Evolutionary conservation across 768 basidiomycete species (phyloP), one percentile per base, ranked within the genome.

Genomic region (Leccinellum albellum): DNA sequence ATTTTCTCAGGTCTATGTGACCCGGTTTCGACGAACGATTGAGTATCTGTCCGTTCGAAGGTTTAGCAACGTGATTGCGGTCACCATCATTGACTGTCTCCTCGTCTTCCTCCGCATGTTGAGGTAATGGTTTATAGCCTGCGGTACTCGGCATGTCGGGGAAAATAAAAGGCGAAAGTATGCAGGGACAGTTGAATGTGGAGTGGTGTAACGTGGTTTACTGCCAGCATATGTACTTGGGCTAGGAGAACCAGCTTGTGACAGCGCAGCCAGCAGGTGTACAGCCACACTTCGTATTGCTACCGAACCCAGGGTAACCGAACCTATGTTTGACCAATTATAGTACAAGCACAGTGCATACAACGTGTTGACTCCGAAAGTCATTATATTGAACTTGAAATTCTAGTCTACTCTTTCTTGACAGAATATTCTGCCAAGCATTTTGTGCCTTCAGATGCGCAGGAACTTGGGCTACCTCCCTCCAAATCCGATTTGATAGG

Each of bases 1-100:
- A 69, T 66, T 89, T 89, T 40, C 83, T 80, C 56, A 93, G 74
- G 78, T 93, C 91, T 66, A 93, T 88, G 64, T 82, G 83, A 45
- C 85, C 85, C 46, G 86, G 81, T 55, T 80, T 73, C 31, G 64
- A 68, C 26, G 71, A 59, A 40, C 74, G 73, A 51, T 75, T 74
- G 31, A 55, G 60, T 12, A 68, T 58, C 33, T 66, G 66, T 50
- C 68, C 63, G 31, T 66, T 61, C 21, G 70, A 61, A 48, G 70
- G 63, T 52, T 71, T 60, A 57, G 59, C 37, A 56, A 63, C 21
- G 56, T 48, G 70, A 55, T 51, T 64, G 59, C 58, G 55, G 15
- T 73, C 66, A 21, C 66, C 73, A 21, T 74, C 73, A 29, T 79
- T 73, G 31, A 71, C 60, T 6, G 64, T 72, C 37, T 75, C 71